These are phyloP conservation scores for Solanum ossicruentum DNA, from an alignment of 257 asterid species.

Conservation along the genomic window DNA sequence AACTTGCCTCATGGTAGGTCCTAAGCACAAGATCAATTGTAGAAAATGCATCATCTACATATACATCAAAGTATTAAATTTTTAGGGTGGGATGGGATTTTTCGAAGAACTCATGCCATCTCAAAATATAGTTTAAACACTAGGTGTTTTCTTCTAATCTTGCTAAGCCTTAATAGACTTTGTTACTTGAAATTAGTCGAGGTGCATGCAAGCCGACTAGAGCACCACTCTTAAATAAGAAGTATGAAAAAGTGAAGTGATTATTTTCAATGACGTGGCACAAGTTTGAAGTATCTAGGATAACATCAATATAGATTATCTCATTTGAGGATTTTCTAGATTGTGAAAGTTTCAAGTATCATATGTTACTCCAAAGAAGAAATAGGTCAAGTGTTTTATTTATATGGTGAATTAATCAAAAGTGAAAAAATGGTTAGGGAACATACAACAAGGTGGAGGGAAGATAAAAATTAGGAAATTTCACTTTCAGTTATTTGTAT, in stretches of 20 bases:
- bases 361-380: background rate
- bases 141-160: no score
- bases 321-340: background rate
- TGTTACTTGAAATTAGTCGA: no score
- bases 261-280: background rate
- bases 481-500: background rate
- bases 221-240: background rate
- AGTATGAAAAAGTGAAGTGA: background rate
- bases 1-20: constrained; percentile 28
- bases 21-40: constrained; percentile 17
- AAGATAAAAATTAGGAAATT: background rate
- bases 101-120: no score
- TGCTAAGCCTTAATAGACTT: no score
- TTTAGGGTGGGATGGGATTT: no score
- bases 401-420: background rate
- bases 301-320: background rate
- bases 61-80: constrained; percentile 33
- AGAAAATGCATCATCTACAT: constrained; percentile 44
- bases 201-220: no score
- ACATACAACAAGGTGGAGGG: background rate
- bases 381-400: background rate
- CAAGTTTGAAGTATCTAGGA: background rate
- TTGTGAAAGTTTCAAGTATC: background rate
- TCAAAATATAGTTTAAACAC: no score
- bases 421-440: background rate